Conservation (phyloP, 345 rosid genomes). For the Lepidium africanum region DNA sequence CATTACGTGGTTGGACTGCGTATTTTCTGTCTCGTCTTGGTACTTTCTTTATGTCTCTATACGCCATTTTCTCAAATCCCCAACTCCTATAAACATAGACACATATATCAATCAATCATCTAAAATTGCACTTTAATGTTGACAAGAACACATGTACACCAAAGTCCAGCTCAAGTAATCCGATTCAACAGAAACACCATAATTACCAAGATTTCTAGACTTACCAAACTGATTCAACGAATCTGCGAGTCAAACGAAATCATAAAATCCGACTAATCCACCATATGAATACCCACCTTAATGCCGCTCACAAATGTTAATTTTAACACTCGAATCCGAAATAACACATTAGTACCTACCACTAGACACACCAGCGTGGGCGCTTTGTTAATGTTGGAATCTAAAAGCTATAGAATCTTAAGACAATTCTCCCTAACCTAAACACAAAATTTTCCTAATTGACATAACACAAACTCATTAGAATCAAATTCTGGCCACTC, state of each 20-base stretch:
- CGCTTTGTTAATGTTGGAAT: background rate
- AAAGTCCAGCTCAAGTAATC: background rate
- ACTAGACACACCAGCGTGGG: too few relatives aligned
- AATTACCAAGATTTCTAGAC: too few relatives aligned
- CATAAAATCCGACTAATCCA: too few relatives aligned
- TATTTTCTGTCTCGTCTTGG: constrained; percentile 75
- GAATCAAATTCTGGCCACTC: background rate
- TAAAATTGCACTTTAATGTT: background rate
- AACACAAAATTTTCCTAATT: background rate
- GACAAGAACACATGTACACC: background rate
- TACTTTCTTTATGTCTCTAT: constrained; percentile 61
- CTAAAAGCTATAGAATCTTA: background rate
- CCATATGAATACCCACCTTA: too few relatives aligned
- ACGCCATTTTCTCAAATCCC: constrained; percentile 94
- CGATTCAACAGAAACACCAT: too few relatives aligned
- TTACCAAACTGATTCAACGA: too few relatives aligned
- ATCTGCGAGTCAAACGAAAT: too few relatives aligned
- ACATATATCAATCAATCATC: background rate
- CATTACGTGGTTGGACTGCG: constrained; percentile 72
- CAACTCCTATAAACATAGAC: constrained; percentile 50
- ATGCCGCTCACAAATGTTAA: too few relatives aligned
- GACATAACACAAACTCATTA: background rate
- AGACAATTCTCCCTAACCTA: background rate
- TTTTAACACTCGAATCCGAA: too few relatives aligned
- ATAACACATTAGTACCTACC: too few relatives aligned